Conservation (phyloP, 176 grass and related monocot species). For the Raddia distichophylla region DNA sequence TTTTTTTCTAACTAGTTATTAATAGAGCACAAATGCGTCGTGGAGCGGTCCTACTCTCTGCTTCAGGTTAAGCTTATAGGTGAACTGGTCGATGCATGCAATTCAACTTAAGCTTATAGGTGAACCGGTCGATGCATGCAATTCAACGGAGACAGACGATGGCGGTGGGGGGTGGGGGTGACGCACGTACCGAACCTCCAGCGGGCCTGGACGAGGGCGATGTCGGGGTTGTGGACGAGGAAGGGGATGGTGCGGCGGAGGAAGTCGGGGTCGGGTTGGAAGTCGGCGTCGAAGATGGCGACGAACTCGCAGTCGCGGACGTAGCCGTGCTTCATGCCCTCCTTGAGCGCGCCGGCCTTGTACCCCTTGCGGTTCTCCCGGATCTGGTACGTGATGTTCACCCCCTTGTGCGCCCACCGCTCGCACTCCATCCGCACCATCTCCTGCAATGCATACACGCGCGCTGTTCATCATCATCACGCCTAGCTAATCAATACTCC, state of each 20-base stretch:
- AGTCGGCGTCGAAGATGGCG: slow-evolving; percentile 92
- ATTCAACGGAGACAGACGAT: too few relatives aligned
- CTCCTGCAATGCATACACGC: slow-evolving; percentile 34
- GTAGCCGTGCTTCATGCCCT: slow-evolving; percentile 87
- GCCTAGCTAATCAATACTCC: too few relatives aligned
- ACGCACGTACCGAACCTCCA: slow-evolving; percentile 68
- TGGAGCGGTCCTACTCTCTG: too few relatives aligned
- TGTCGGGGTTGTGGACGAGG: slow-evolving; percentile 72
- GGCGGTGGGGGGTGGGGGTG: too few relatives aligned
- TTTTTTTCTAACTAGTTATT: too few relatives aligned
- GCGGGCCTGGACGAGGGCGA: slow-evolving; percentile 76
- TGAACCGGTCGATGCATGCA: too few relatives aligned
- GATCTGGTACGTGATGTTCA: slow-evolving; percentile 95
- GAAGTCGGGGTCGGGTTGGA: slow-evolving; percentile 85
- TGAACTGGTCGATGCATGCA: too few relatives aligned
- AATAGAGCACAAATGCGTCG: too few relatives aligned
- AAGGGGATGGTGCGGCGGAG: slow-evolving; percentile 77
- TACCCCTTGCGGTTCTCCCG: slow-evolving; percentile 77
- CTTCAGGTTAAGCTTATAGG: too few relatives aligned
- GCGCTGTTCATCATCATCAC: too few relatives aligned
- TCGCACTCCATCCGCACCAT: slow-evolving; percentile 85
- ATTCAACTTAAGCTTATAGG: too few relatives aligned
- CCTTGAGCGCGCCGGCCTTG: slow-evolving; percentile 86
- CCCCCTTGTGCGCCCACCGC: slow-evolving; percentile 82
- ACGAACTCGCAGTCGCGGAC: slow-evolving; percentile 82